Evolutionary conservation across 139 green algal species (phyloP), one percentile per base, ranked within the genome.

Genomic region (Tetradesmus obliquus): DNA sequence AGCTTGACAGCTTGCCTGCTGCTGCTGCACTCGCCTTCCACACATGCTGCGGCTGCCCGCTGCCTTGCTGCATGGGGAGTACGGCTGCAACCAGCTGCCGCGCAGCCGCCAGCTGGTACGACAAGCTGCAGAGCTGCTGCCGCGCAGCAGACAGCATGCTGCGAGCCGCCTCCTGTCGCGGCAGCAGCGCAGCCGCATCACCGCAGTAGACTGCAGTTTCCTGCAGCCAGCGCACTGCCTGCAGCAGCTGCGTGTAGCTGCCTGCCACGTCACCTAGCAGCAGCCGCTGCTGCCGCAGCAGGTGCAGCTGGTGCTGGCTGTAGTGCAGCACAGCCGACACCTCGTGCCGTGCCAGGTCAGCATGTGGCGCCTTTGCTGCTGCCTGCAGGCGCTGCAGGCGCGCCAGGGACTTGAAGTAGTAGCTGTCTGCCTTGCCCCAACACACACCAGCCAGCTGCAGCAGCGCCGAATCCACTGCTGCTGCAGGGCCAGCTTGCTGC

Each of bases 371-470:
- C 76, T 89, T 91, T 19, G 91, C 90, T 1, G 94, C 95, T 86
- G 94, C 86, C 94, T 95, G 95, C 79, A 99, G 93, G 88, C 95
- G 94, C 93, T 99, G 97, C 92, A 99, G 24, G 22, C 96, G 95
- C 10, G 96, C 97, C 51, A 99, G 95, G 86, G 88, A 94, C 13
- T 91, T 88, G 83, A 94, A 98, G 93, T 98, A 99, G 94, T 99
- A 99, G 0, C 81, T 85, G n/a, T 98, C 95, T 0, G 96, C 96
- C 32, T 95, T 95, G 19, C 58, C 12, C 95, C 95, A 99, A 0
- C 57, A 72, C 0, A 45, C 82, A n/a, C 72, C 71, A 1, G 91
- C 57, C 55, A 80, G 93, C 76, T 20, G 80, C 90, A 54, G 57
- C 86, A n/a, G 57, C 85, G 15, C 79, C 8, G 4, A 20, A 19